phyloP scores from a whole-genome alignment of 192 early-diverging fungal genomes.

The Lobosporangium transversale region DNA sequence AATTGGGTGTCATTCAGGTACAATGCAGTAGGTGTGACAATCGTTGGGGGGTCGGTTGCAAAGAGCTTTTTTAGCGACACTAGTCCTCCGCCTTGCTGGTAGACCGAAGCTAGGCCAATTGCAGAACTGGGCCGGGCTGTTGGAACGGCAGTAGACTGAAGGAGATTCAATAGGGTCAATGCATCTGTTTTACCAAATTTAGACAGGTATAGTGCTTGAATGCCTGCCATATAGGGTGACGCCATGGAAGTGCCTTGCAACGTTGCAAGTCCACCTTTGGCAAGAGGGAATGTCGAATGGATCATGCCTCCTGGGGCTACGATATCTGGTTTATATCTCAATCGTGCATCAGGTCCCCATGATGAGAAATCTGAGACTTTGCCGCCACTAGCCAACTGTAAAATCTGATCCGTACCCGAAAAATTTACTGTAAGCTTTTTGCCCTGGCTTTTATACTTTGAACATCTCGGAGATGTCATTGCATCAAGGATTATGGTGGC shows the following conservation, averaged over 20 bases:
- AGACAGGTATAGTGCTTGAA: slow-evolving; percentile 34
- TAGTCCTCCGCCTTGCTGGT: slow-evolving; percentile 74
- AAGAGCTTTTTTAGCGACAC: slow-evolving; percentile 67
- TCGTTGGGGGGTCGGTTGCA: slow-evolving; percentile 59
- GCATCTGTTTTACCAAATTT: slow-evolving; percentile 25
- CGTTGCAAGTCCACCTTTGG: slow-evolving; percentile 37
- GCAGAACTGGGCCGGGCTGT: slow-evolving; percentile 19
- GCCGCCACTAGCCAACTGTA: slow-evolving; percentile 62
- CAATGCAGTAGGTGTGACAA: slow-evolving; percentile 63
- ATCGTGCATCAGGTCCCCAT: slow-evolving; percentile 74
- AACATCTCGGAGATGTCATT: no score
- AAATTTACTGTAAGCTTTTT: not conserved
- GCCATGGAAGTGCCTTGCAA: slow-evolving; percentile 74
- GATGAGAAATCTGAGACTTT: slow-evolving; percentile 79
- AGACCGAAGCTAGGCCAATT: slow-evolving; percentile 56
- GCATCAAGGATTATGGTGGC: slow-evolving; percentile 59
- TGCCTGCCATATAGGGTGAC: slow-evolving; percentile 63
- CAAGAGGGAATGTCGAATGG: slow-evolving; percentile 65
- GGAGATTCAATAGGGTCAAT: slow-evolving; percentile 7
- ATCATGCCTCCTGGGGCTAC: slow-evolving; percentile 70
- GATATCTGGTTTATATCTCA: slow-evolving; percentile 71
- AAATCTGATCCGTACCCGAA: slow-evolving; percentile 59
- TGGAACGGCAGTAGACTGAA: slow-evolving; percentile 21
- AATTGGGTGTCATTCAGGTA: slow-evolving; percentile 61
- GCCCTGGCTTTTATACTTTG: slow-evolving; percentile 10